Evolutionary conservation across 1,139 yeast genomes (phyloP).

Genomic region (Keqinozyma sinolaborantium): DNA sequence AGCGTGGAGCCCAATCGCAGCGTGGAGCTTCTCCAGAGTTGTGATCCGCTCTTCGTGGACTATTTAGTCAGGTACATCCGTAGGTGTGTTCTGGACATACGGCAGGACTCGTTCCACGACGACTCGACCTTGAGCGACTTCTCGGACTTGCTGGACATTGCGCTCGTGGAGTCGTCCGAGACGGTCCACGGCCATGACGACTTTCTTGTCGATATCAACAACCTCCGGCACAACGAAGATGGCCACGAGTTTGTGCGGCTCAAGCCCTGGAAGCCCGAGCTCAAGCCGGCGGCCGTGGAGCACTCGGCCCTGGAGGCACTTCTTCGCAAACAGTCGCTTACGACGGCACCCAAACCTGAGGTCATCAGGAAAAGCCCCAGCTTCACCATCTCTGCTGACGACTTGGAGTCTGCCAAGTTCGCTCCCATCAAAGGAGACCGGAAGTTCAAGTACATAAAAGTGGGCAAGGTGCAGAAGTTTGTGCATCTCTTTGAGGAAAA

Average conservation of each 20-base stretch:
- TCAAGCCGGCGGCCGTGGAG: conserved; percentile 6
- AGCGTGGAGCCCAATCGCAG: no score
- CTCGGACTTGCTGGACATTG: conserved; percentile 20
- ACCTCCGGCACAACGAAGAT: conserved; percentile 32
- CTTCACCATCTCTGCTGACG: conserved; percentile 10
- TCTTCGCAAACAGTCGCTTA: conserved; percentile 9
- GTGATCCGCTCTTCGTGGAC: no score
- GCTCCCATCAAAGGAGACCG: conserved; percentile 40
- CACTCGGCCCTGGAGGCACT: conserved; percentile 3
- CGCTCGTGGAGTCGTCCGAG: conserved; percentile 19
- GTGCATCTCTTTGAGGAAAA: conserved; percentile 44
- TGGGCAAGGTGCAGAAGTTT: conserved; percentile 48
- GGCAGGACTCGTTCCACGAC: no score
- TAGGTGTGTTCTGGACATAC: no score
- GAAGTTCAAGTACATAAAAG: conserved; percentile 45
- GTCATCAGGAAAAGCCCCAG: conserved; percentile 10
- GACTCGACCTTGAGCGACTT: no score
- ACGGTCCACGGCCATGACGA: conserved; percentile 13
- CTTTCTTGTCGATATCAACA: conserved; percentile 25
- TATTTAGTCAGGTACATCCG: no score
- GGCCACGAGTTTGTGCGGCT: conserved; percentile 5
- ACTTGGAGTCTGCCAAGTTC: conserved; percentile 28
- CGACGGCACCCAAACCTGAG: conserved; percentile 6
- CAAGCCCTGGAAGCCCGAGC: conserved; percentile 7
- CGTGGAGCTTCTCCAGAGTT: no score